Percentiles rank a stretch among this genome's conserved stretches.
Evolutionary conservation across 805 yeast species (phyloP).

Genomic region (Candida anglica): DNA sequence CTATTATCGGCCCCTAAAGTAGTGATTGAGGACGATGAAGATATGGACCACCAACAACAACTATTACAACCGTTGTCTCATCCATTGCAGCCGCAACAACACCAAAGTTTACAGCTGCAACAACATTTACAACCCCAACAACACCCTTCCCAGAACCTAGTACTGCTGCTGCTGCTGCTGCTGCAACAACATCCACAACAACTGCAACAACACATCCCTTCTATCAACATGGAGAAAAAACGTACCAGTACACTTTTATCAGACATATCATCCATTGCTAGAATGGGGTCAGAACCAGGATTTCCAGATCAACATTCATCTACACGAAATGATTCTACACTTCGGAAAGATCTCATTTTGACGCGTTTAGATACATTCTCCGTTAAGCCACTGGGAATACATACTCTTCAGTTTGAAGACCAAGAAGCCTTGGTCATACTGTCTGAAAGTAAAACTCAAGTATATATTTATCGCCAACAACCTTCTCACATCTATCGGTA

Average conservation of each 20-base stretch:
- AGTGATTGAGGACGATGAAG: slow-evolving; percentile 4
- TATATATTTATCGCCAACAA: slow-evolving; percentile 46
- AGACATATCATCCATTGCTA: slow-evolving; percentile 41
- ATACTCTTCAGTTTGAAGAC: slow-evolving; percentile 23
- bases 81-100: not conserved
- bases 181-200: not conserved
- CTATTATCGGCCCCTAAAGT: not conserved
- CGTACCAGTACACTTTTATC: slow-evolving; percentile 39
- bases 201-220: slow-evolving; percentile 14
- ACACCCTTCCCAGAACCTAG: not conserved
- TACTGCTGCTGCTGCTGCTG: not conserved
- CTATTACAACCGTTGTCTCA: not conserved
- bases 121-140: not conserved
- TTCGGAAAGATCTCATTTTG: slow-evolving; percentile 65
- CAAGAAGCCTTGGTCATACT: slow-evolving; percentile 62
- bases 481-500: slow-evolving; percentile 26
- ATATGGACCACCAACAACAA: not conserved
- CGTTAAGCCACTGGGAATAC: not conserved
- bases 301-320: slow-evolving; percentile 19
- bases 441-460: slow-evolving; percentile 37
- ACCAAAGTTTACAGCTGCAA: not conserved
- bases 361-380: slow-evolving; percentile 49
- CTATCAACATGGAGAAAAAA: slow-evolving; percentile 40
- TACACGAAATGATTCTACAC: slow-evolving; percentile 10
- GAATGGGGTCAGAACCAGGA: slow-evolving; percentile 39